Percentiles rank a stretch among this genome's conserved stretches.
phyloP scores from a whole-genome alignment of 192 early-diverging fungal species.

The Mortierella hygrophila region DNA sequence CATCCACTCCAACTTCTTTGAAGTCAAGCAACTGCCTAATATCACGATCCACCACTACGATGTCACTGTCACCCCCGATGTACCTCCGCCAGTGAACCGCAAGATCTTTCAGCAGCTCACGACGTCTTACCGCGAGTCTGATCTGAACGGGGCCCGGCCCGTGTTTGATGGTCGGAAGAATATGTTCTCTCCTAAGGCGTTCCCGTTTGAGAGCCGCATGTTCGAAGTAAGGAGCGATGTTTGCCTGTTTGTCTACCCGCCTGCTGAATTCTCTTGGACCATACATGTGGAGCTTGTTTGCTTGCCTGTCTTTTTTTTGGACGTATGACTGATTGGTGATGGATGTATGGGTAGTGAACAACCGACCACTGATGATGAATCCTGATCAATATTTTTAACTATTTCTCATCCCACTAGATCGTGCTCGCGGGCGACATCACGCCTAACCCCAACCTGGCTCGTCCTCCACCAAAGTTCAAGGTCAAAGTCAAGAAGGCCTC shows the following conservation, averaged over 20 bases:
- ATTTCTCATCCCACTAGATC: conserved; percentile 20
- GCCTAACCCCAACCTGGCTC: conserved; percentile 31
- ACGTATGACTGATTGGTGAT: neutral
- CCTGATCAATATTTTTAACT: neutral
- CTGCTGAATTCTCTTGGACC: neutral
- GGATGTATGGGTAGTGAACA: too few species aligned
- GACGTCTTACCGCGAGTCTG: conserved; percentile 58
- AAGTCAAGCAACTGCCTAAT: conserved; percentile 75
- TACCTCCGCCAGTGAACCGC: conserved; percentile 79
- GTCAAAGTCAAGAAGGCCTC: conserved; percentile 73
- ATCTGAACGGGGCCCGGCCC: conserved; percentile 71
- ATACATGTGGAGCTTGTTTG: neutral
- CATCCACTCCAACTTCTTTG: conserved; percentile 83
- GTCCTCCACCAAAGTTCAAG: conserved; percentile 68
- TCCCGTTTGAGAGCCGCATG: conserved; percentile 67
- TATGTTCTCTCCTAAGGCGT: conserved; percentile 70
- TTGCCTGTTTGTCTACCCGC: neutral
- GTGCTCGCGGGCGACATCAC: neutral
- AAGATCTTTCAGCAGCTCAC: conserved; percentile 78
- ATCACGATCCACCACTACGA: conserved; percentile 87
- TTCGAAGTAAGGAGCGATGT: conserved; percentile 66
- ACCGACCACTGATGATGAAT: too few species aligned
- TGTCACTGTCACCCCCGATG: conserved; percentile 79
- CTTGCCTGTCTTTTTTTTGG: neutral
- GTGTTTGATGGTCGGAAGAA: conserved; percentile 90